Base-by-base conservation (phyloP, 805 yeast genomes). In the Saturnispora mendoncae region DNA sequence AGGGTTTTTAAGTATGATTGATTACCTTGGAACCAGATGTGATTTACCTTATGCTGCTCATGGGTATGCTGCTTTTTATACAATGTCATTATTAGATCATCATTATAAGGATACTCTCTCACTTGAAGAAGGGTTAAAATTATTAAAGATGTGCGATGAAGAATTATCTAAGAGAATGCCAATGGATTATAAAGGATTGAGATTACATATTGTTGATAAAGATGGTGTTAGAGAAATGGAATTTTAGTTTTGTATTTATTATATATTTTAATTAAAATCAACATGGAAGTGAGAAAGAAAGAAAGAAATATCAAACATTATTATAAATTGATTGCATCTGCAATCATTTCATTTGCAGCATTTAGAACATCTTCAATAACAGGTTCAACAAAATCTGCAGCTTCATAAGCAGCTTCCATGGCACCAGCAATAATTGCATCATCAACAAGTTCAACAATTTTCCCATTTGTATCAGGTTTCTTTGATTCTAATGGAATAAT, bases 21-120 rank as follows among this genome's bases (percentile, higher is more conserved):
- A 92, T 60, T 92, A 92, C 61, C 67, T 92, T 50, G 98, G 98
- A 6, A 84, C 98, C 2, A 77, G 80, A 50, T 94, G 80, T 13
- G 85, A 80, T 46, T 69, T 92, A 45, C 97, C 98, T 13, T 92
- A 92, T 58, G 95, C 94, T 14, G 97, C 97, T 2, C 98, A 92
- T 60, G 98, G 98, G 10, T 92, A 92, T 57, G 95, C 97, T n/a
- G 95, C 94, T 2, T 92, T 90, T 64, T 92, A 92, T 61, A 79
- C 95, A 25, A 73, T 86, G 61, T 84, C 97, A 2, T 67, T 90
- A 49, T 70, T 92, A 51, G 98, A 92, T 66, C 87, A 81, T 52
- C 95, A 87, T 64, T 87, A 88, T 65, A 74, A 80, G 58, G 70
- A 78, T 33, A 88, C 79, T 52, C 74, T 88, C 78, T 66, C 74